These are phyloP conservation scores for Macrolepiota albuminosa DNA, from an alignment of 768 basidiomycete species.

Conservation along the genomic window DNA sequence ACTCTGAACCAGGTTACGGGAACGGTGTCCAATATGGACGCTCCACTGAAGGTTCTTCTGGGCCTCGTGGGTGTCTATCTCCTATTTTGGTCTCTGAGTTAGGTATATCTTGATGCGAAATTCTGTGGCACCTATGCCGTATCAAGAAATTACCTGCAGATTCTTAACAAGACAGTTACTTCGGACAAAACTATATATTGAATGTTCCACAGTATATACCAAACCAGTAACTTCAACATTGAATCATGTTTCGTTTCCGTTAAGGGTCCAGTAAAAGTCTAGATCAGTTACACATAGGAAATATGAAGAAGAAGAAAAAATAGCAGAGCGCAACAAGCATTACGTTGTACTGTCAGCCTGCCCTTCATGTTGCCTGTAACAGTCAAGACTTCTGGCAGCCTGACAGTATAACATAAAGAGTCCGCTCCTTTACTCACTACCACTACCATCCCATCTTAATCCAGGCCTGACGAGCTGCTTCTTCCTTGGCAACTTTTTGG, in stretches of 20 bases:
- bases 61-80: constrained; percentile 61
- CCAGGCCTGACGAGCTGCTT: constrained; percentile 59
- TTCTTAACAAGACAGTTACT: background rate
- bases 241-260: background rate
- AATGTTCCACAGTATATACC: background rate
- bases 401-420: constrained; percentile 16
- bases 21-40: constrained; percentile 48
- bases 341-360: constrained; percentile 17
- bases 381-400: constrained; percentile 12
- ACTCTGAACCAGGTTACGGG: constrained; percentile 29
- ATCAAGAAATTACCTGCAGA: background rate
- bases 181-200: background rate
- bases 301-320: background rate
- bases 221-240: background rate
- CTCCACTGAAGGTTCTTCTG: constrained; percentile 63
- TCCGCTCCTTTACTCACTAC: constrained; percentile 9
- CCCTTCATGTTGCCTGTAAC: constrained; percentile 5
- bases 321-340: constrained; percentile 8
- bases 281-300: background rate
- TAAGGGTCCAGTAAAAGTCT: background rate
- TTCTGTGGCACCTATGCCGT: background rate
- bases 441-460: constrained; percentile 46
- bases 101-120: background rate
- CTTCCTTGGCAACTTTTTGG: constrained; percentile 65
- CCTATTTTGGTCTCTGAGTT: constrained; percentile 50